phyloP scores from a whole-genome alignment of 495 filamentous ascomycete genomes.

The Pseudevernia furfuracea region DNA sequence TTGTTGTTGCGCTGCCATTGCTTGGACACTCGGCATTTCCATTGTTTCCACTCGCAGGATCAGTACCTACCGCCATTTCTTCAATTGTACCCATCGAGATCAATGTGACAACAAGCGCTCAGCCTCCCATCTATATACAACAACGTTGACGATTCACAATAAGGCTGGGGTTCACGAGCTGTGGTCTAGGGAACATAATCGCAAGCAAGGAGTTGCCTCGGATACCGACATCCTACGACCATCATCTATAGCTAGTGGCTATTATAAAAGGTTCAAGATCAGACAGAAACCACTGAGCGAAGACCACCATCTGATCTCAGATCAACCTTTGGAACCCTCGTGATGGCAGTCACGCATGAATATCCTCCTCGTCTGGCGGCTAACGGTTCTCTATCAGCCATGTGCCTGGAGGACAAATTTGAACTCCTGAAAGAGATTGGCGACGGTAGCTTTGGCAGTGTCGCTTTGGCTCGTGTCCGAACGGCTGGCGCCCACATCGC shows the following conservation, averaged over 20 bases:
- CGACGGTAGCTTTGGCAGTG: conserved; percentile 97
- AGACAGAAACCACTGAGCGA: not conserved
- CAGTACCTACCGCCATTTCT: not conserved
- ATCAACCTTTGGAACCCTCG: conserved; percentile 22
- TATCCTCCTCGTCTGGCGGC: conserved; percentile 49
- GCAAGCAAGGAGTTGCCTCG: conserved; percentile 3
- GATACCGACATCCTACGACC: not conserved
- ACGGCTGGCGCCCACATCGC: conserved; percentile 83
- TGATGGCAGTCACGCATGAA: conserved; percentile 65
- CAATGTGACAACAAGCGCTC: not conserved
- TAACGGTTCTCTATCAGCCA: conserved; percentile 41
- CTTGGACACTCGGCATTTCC: not conserved
- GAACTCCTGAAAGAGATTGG: conserved; percentile 97
- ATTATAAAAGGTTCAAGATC: not conserved
- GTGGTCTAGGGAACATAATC: not conserved
- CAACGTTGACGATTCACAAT: not conserved
- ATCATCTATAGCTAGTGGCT: not conserved
- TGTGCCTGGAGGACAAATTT: conserved; percentile 74
- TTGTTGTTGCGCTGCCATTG: not conserved
- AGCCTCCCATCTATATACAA: not conserved
- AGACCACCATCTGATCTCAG: not conserved
- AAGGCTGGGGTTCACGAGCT: not conserved
- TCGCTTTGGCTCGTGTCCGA: conserved; percentile 83
- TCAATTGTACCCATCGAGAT: not conserved
- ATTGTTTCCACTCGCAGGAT: not conserved